Evolutionary conservation across 2,329 filamentous ascomycete species (phyloP).

Genomic region (Aquanectria penicillioides): DNA sequence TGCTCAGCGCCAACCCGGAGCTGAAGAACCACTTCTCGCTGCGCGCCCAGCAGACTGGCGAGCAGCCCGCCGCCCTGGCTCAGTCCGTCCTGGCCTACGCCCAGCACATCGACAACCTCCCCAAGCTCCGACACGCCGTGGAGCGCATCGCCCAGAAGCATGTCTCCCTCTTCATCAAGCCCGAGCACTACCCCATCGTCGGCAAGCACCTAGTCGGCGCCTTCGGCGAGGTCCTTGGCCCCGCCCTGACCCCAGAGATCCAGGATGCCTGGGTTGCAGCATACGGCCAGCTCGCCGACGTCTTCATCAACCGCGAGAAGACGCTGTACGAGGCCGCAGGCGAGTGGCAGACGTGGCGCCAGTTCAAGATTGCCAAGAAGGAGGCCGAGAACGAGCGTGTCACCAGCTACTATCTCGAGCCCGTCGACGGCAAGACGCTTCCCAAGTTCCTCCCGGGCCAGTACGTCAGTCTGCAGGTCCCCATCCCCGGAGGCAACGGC

Average conservation of each 20-base stretch:
- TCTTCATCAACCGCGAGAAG: constrained; percentile 74
- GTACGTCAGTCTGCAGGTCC: constrained; percentile 74
- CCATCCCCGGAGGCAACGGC: constrained; percentile 67
- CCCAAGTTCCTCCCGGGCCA: constrained; percentile 75
- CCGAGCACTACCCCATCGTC: constrained; percentile 77
- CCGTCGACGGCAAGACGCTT: constrained; percentile 64
- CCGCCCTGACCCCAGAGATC: constrained; percentile 72
- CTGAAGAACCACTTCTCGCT: constrained; percentile 78
- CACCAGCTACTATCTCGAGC: constrained; percentile 76
- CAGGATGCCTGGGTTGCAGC: constrained; percentile 77
- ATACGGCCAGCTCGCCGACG: constrained; percentile 75
- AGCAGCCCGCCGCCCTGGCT: constrained; percentile 76
- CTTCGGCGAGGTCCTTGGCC: constrained; percentile 74
- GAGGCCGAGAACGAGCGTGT: constrained; percentile 68
- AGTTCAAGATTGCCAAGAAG: constrained; percentile 68
- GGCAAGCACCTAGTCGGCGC: constrained; percentile 74
- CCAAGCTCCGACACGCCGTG: constrained; percentile 62
- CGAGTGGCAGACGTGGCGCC: constrained; percentile 59
- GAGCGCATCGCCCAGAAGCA: constrained; percentile 83
- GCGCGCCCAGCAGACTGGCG: constrained; percentile 73
- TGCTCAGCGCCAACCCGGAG: constrained; percentile 71
- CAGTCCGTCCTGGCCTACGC: constrained; percentile 78
- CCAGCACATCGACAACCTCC: constrained; percentile 75
- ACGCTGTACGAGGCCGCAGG: constrained; percentile 65
- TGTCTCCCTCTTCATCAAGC: constrained; percentile 73